A percentile compares a stretch with the other conserved stretches of the same genome.
phyloP scores from a whole-genome alignment of 2,329 filamentous ascomycete genomes.

The Fusarium humuli region DNA sequence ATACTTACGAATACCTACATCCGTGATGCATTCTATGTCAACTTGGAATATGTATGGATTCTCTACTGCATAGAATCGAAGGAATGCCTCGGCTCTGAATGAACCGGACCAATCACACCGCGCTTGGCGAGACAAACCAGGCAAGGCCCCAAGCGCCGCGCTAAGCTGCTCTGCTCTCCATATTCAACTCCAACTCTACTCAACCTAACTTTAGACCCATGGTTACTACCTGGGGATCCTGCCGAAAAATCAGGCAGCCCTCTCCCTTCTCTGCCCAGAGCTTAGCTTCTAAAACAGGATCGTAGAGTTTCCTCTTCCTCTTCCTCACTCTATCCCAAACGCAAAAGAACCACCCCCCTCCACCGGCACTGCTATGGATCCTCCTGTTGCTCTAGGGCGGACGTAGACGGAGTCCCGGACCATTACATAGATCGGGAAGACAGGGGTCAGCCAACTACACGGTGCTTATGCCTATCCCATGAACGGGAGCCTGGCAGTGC shows the following conservation, averaged over 20 bases:
- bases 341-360: background rate
- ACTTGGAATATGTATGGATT: background rate
- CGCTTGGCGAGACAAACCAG: background rate
- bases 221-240: background rate
- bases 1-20: constrained; percentile 2
- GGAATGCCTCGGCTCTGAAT: constrained; percentile 29
- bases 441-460: constrained; percentile 18
- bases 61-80: constrained; percentile 6
- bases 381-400: constrained; percentile 1
- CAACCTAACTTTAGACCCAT: constrained; percentile 4
- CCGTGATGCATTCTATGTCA: background rate
- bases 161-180: constrained; percentile 3
- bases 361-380: constrained; percentile 1
- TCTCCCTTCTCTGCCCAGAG: background rate
- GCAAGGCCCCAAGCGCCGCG: background rate
- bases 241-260: constrained; percentile 12
- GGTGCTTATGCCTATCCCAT: constrained; percentile 38
- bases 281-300: constrained; percentile 6
- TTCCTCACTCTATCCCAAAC: background rate
- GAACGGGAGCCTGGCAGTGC: constrained; percentile 46
- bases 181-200: background rate
- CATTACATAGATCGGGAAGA: constrained; percentile 23
- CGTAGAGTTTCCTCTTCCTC: background rate
- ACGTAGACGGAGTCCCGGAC: constrained; percentile 18
- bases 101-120: constrained; percentile 30